phyloP scores from a whole-genome alignment of 352 stramenopile genomes.

The Elongisporangium undulatum region DNA sequence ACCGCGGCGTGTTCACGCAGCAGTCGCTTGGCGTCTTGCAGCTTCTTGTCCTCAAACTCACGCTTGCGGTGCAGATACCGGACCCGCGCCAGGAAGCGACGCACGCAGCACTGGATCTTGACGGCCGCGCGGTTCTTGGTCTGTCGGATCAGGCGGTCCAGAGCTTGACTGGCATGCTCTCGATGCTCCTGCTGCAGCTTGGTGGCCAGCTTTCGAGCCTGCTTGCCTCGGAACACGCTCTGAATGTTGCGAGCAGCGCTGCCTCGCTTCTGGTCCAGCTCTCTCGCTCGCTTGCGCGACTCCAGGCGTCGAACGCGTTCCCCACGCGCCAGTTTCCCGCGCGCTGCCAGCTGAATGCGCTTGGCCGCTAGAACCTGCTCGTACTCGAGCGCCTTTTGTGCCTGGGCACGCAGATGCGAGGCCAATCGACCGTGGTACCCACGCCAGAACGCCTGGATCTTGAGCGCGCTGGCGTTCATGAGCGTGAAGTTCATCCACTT shows the following conservation, averaged over 20 bases:
- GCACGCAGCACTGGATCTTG: slow-evolving; percentile 64
- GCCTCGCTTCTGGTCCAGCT: slow-evolving; percentile 26
- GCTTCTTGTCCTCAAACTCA: slow-evolving; percentile 23
- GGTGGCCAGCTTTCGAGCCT: slow-evolving; percentile 29
- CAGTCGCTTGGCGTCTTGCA: slow-evolving; percentile 20
- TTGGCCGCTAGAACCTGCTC: slow-evolving; percentile 54
- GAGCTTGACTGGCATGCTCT: slow-evolving; percentile 39
- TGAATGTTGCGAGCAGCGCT: slow-evolving; percentile 59
- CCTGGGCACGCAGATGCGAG: slow-evolving; percentile 51
- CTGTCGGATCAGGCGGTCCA: slow-evolving; percentile 52
- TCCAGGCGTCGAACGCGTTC: slow-evolving; percentile 23
- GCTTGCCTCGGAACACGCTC: slow-evolving; percentile 51
- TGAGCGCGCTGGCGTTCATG: slow-evolving; percentile 57
- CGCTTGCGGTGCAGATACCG: slow-evolving; percentile 23
- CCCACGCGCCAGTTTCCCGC: slow-evolving; percentile 41
- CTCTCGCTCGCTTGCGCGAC: slow-evolving; percentile 15
- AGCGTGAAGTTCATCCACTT: slow-evolving; percentile 61
- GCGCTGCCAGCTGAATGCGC: slow-evolving; percentile 53
- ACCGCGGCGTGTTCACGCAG: slow-evolving; percentile 44
- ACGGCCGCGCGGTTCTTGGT: slow-evolving; percentile 56
- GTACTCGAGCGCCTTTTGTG: slow-evolving; percentile 35
- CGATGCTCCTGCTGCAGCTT: slow-evolving; percentile 31
- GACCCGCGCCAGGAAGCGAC: slow-evolving; percentile 45
- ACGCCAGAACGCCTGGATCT: slow-evolving; percentile 78
- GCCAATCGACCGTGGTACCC: slow-evolving; percentile 62